Conservation (phyloP, 345 rosid species). For the Mallotus nudiflorus region DNA sequence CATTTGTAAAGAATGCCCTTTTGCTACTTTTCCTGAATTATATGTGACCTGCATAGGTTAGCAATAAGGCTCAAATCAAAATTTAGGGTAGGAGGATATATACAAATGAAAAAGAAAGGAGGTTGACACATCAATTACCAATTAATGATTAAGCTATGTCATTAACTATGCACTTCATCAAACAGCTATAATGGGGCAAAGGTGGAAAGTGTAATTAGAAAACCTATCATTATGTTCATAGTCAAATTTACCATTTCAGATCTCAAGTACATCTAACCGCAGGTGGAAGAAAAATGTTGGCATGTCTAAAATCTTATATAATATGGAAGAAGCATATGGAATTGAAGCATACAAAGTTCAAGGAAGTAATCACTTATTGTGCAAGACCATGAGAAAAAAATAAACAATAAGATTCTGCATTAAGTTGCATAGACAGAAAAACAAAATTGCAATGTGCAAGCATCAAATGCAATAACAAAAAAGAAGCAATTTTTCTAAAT, state of each 20-base stretch:
- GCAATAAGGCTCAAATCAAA: constrained; percentile 9
- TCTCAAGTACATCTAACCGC: background rate
- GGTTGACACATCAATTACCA: background rate
- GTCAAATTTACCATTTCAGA: background rate
- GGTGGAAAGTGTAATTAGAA: background rate
- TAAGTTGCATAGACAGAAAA: background rate
- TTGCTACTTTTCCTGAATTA: constrained; percentile 27
- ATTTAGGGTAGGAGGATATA: constrained; percentile 1
- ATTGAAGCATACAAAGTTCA: background rate
- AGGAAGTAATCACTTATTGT: background rate
- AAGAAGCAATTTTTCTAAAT: no score
- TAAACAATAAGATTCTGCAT: background rate
- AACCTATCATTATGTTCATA: background rate
- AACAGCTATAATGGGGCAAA: background rate
- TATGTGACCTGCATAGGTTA: constrained; percentile 36
- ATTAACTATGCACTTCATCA: background rate
- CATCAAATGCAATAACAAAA: background rate
- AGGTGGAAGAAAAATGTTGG: background rate
- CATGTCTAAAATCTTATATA: background rate
- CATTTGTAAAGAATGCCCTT: constrained; percentile 22
- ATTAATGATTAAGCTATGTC: background rate
- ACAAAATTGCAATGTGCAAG: background rate
- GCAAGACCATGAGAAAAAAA: no score
- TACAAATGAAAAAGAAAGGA: background rate
- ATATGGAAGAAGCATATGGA: background rate